Evolutionary conservation across 352 stramenopile species (phyloP), one percentile per base, ranked within the genome.

Genomic region (Thraustochytrium striatum): DNA sequence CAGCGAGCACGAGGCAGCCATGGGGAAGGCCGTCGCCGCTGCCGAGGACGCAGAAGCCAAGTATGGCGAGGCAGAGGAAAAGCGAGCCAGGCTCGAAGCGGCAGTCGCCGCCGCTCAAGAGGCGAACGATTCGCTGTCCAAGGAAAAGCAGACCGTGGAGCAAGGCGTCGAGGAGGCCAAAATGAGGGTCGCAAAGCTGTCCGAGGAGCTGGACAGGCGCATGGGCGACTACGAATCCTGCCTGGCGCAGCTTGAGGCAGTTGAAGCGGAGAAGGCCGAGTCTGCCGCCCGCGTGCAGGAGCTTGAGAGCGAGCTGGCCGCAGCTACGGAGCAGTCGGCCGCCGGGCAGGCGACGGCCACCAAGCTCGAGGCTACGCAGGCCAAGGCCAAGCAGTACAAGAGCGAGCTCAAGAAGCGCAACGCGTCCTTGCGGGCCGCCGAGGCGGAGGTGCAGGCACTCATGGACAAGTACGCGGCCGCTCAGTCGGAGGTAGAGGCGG

Each of bases 121-220:
- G 30, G 41, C 50, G 30, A 5, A 38, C 25, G 28, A 21, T 16
- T n/a, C 28, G 16, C 8, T n/a, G 3, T 70, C 53, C 30, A 33
- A 70, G 38, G 41, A 75, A 21, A 75, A 75, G 47, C 41, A 75
- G 65, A 62, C 47, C 16, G 16, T 55, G 16, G 47, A 55, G 16
- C 16, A 16, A 25, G 25, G 16, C 25, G 25, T 55, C 47, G 47
- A 75, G 65, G 52, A 75, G 0, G 68, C 52, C 36, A 28, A 43
- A 2, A 19, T 32, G 7, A 58, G 68, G 65, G 43, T 38, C 5
- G 68, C 58, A 72, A 61, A 61, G 36, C 50, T 75, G 11, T 55
- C 52, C 16, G 30, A 75, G 39, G 44, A 30, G 19, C 43, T 55
- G 50, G 32, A 21, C 11, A 75, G 68, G 52, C 28, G 25, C 7